Base-by-base conservation (phyloP, 331 rosid genomes). In the Acacia concinna region DNA sequence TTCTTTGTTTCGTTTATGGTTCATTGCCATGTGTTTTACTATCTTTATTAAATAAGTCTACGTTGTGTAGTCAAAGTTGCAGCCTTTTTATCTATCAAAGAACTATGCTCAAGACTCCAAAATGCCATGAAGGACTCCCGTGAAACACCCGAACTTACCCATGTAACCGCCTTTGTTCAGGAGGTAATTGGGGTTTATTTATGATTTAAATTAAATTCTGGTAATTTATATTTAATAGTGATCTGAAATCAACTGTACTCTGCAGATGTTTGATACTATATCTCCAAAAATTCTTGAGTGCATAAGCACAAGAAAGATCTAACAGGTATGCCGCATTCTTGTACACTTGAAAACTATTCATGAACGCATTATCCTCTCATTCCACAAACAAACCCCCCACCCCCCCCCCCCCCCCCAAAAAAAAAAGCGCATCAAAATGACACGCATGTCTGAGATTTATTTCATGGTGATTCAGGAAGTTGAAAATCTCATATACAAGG, bases 221-320 rank as follows among this genome's bases (percentile, higher is more conserved):
- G 23, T 57, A n/a, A 71, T 40, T 71, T 38, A 30, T 68, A 32
- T 56, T 78, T 49, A 63, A 54, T 47, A 78, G 31, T 79, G 69
- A 67, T 79, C 76, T 81, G 57, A 67, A 40, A n/a, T 60, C 27
- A 52, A 69, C 56, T 74, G 20, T 76, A 0, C 78, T 84, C 21
- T 56, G 2, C 94, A 95, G 99, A 79, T 95, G 80, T 86, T 83
- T 79, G 89, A 79, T 74, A 81, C 87, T 52, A 76, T 90, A 73
- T 84, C 94, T 31, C 94, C 94, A 43, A 85, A 86, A 81, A 60
- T 95, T 69, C 81, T 91, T 14, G 84, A 89, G 46, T 91, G 99
- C 87, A 88, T 93, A 64, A 84, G 83, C 81, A 95, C 94, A 14
- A 81, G 93, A 63, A 95, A 93, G 82, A 90, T 95, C 74, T 97